Conservation (phyloP, 306 rosid species). For the Lathyrus tuberosus region DNA sequence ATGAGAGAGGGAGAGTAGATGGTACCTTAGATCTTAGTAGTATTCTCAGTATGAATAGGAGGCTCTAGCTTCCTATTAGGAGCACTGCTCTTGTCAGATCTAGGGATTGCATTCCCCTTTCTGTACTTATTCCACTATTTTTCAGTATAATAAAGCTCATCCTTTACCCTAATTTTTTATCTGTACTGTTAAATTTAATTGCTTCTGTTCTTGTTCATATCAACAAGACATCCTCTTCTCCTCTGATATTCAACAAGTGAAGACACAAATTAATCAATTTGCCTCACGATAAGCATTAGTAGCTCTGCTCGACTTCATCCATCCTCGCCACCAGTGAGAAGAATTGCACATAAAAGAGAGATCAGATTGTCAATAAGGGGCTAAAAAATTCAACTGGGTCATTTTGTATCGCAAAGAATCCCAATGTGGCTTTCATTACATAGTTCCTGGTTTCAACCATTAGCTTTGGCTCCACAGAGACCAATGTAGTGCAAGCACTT, state of each 20-base stretch:
- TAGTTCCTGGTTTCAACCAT: slow-evolving; percentile 89
- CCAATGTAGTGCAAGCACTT: slow-evolving; percentile 96
- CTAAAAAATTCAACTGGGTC: slow-evolving; percentile 84
- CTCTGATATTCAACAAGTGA: slow-evolving; percentile 86
- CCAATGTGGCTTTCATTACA: slow-evolving; percentile 95
- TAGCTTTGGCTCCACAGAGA: slow-evolving; percentile 94
- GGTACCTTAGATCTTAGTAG: too few species aligned
- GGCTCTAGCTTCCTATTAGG: too few species aligned
- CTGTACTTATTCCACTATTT: too few species aligned
- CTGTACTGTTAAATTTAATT: too few species aligned
- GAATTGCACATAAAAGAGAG: slow-evolving; percentile 93
- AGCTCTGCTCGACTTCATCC: slow-evolving; percentile 98
- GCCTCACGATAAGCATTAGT: slow-evolving; percentile 81
- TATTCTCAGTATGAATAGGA: too few species aligned
- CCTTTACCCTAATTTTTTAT: too few species aligned
- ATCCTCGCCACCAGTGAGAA: slow-evolving; percentile 96
- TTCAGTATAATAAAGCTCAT: too few species aligned
- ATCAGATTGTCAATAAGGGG: slow-evolving; percentile 86
- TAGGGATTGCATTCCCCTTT: too few species aligned
- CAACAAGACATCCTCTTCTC: slow-evolving; percentile 92
- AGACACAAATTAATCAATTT: slow-evolving; percentile 86
- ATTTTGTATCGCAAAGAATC: slow-evolving; percentile 93
- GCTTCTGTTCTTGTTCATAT: too few species aligned
- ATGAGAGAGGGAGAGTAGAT: too few species aligned
- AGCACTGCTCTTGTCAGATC: too few species aligned